Evolutionary conservation across 2,329 filamentous ascomycete species (phyloP).

Genomic region (Pestalotiopsis sp.): DNA sequence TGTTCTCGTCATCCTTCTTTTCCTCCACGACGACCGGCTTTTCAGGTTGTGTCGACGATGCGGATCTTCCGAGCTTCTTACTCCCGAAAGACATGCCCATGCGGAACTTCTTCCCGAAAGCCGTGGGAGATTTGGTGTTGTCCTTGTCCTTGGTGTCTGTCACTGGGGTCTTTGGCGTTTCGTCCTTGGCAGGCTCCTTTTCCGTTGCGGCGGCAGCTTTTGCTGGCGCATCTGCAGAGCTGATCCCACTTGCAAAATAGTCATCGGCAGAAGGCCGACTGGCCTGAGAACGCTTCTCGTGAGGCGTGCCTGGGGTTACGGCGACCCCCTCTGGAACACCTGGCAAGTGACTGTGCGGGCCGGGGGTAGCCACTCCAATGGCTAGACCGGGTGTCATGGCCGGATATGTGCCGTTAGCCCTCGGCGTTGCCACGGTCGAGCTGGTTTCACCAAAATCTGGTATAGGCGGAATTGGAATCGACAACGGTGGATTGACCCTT

Average conservation of each 20-base stretch:
- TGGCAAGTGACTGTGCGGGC: slow-evolving; percentile 38
- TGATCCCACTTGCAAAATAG: slow-evolving; percentile 73
- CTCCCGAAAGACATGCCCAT: slow-evolving; percentile 66
- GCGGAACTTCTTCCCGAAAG: slow-evolving; percentile 38
- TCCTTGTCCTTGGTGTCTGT: slow-evolving; percentile 60
- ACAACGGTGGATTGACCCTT: slow-evolving; percentile 60
- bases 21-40: slow-evolving; percentile 78
- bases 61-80: slow-evolving; percentile 79
- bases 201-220: slow-evolving; percentile 49
- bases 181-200: slow-evolving; percentile 41
- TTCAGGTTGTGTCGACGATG: slow-evolving; percentile 66
- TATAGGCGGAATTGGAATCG: slow-evolving; percentile 51
- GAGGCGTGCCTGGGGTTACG: slow-evolving; percentile 40
- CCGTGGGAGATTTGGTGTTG: slow-evolving; percentile 59
- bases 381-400: slow-evolving; percentile 74
- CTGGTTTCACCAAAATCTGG: slow-evolving; percentile 43
- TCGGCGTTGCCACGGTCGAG: slow-evolving; percentile 59
- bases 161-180: slow-evolving; percentile 46
- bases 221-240: slow-evolving; percentile 46
- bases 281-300: slow-evolving; percentile 59
- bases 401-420: slow-evolving; percentile 65
- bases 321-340: slow-evolving; percentile 51
- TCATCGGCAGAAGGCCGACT: slow-evolving; percentile 70
- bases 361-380: slow-evolving; percentile 78
- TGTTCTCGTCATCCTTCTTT: slow-evolving; percentile 64